A percentile compares a stretch with the other conserved stretches of the same genome.
Conservation (phyloP, 2,329 filamentous ascomycete genomes). For the Fusarium sp. region DNA sequence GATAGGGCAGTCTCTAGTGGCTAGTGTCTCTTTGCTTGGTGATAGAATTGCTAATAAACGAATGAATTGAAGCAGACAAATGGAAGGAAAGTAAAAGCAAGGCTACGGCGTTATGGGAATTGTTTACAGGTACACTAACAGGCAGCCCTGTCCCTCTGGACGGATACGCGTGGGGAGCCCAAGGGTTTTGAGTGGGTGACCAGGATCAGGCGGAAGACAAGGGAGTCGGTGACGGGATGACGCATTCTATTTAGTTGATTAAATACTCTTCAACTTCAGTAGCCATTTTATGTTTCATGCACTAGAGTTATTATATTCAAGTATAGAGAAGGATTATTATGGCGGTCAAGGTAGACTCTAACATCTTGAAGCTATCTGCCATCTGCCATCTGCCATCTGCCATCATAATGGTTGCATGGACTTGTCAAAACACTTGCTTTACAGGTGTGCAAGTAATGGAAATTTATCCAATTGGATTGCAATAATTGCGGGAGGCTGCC, state of each 20-base stretch:
- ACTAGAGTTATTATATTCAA: no score
- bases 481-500: slow-evolving; percentile 34
- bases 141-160: slow-evolving; percentile 20
- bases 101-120: slow-evolving; percentile 25
- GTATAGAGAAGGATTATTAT: not conserved
- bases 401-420: not conserved
- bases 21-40: not conserved
- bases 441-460: slow-evolving; percentile 3
- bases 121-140: slow-evolving; percentile 9
- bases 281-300: no score
- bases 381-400: not conserved
- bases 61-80: slow-evolving; percentile 1
- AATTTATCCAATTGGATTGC: slow-evolving; percentile 11
- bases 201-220: slow-evolving; percentile 26
- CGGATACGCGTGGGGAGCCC: slow-evolving; percentile 31
- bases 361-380: not conserved
- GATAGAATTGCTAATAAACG: not conserved
- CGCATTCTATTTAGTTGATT: not conserved
- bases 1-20: not conserved
- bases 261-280: no score
- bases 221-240: slow-evolving; percentile 40
- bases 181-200: slow-evolving; percentile 35
- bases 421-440: not conserved
- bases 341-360: not conserved
- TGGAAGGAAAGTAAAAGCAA: slow-evolving; percentile 23